A percentile compares a stretch with the other conserved stretches of the same genome.
These are phyloP conservation scores for Globisporangium uncinulatum DNA, from an alignment of 352 stramenopile species.

Conservation along the genomic window DNA sequence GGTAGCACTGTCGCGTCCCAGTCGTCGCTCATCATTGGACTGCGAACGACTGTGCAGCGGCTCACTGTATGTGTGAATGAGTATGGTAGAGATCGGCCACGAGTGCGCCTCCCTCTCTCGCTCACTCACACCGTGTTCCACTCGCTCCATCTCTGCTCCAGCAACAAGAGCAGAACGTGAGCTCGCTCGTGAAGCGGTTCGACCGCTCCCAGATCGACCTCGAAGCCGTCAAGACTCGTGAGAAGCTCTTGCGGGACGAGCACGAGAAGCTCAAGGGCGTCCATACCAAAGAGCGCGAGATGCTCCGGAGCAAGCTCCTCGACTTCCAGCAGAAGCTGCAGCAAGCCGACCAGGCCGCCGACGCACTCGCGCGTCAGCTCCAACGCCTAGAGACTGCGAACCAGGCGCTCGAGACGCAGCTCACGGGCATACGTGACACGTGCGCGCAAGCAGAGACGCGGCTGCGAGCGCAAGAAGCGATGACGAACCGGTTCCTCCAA, in stretches of 20 bases:
- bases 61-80: conserved; percentile 27
- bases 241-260: conserved; percentile 51
- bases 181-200: conserved; percentile 35
- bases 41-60: conserved; percentile 46
- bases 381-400: conserved; percentile 27
- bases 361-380: conserved; percentile 29
- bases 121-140: background rate
- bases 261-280: conserved; percentile 32
- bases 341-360: conserved; percentile 18
- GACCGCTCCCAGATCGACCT: conserved; percentile 47
- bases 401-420: conserved; percentile 9
- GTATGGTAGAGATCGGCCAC: background rate
- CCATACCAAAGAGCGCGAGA: conserved; percentile 41
- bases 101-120: background rate
- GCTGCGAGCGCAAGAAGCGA: conserved; percentile 39
- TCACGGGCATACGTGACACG: conserved; percentile 9
- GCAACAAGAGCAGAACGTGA: conserved; percentile 43
- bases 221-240: conserved; percentile 35
- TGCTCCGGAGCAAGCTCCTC: conserved; percentile 50
- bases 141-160: conserved; percentile 8
- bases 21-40: conserved; percentile 46
- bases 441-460: conserved; percentile 13
- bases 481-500: conserved; percentile 32
- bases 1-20: conserved; percentile 52
- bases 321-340: conserved; percentile 50